These are phyloP conservation scores for Aureobasidium vineae DNA, from an alignment of 2,329 filamentous ascomycete genomes.

Conservation along the genomic window DNA sequence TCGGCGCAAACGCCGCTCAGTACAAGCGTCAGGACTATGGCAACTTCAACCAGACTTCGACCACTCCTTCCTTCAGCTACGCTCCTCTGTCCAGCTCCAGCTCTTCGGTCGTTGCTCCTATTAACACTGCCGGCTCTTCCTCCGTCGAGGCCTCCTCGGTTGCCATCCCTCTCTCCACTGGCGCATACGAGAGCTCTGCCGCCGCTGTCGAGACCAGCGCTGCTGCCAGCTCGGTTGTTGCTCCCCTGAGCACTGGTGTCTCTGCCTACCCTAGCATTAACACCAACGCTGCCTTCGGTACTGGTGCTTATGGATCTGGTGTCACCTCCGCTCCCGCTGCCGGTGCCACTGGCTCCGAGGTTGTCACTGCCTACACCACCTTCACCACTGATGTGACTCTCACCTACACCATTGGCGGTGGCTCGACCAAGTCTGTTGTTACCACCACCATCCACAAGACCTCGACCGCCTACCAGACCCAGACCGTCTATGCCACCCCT, in stretches of 20 bases:
- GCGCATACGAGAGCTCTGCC: conserved; percentile 15
- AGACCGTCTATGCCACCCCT: conserved; percentile 26
- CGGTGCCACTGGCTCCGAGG: conserved; percentile 26
- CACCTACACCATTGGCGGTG: conserved; percentile 39
- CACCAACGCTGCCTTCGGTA: conserved; percentile 30
- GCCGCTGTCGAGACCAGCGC: conserved; percentile 18
- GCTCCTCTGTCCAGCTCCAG: conserved; percentile 28
- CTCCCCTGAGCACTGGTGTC: conserved; percentile 26
- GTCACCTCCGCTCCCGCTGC: conserved; percentile 28
- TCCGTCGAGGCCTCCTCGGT: conserved; percentile 26
- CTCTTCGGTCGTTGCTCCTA: conserved; percentile 28
- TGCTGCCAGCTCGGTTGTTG: conserved; percentile 26
- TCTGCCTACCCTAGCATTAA: conserved; percentile 25
- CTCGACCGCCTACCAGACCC: conserved; percentile 35
- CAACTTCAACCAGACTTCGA: conserved; percentile 24
- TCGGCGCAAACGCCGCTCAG: conserved; percentile 26
- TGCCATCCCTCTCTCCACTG: conserved; percentile 26
- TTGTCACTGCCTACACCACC: conserved; percentile 31
- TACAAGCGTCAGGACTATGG: conserved; percentile 28
- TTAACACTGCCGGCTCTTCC: conserved; percentile 28
- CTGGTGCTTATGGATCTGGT: conserved; percentile 28
- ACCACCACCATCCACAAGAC: conserved; percentile 40
- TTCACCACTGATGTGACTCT: conserved; percentile 36
- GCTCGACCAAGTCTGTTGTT: conserved; percentile 35
- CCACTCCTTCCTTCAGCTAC: conserved; percentile 23